Evolutionary conservation across 371 early-diverging fungal species (phyloP), one percentile per base, ranked within the genome.

Genomic region (Enterospora canceri): DNA sequence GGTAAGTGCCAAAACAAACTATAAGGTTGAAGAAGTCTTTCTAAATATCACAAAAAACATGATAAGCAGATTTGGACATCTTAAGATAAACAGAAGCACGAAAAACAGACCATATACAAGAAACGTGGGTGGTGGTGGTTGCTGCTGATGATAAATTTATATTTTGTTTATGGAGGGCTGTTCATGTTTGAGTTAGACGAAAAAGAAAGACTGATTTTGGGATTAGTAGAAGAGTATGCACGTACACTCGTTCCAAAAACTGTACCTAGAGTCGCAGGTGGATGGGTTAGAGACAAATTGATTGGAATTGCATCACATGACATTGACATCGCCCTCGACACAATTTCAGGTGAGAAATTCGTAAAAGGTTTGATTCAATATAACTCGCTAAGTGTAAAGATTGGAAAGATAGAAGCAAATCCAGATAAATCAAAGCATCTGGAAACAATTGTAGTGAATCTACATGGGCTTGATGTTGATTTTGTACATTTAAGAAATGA

Each of bases 361-460:
- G 94, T 94, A 0, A 65, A 75, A 21, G 76, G 90, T 68, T 67
- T 82, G 46, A 63, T 61, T 12, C 12, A 40, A 40, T 40, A n/a
- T 8, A 70, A 85, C 3, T 85, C 85, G 3, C 63, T 80, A 26
- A 40, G 30, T 29, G 35, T 16, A 3, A 81, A 19, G 5, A 84
- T 93, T 35, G 86, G 86, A 19, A 87, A 87, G 66, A 92, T 94
- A 68, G 85, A 85, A 58, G 82, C 84, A 63, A 97, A 96, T 79
- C 97, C 95, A 1, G 92, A 91, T 54, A 88, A 90, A 76, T 89
- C 90, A 24, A 97, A 97, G 81, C 97, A 97, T 81, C 81, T 98
- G 40, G 97, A 98, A 81, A 96, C 99, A 0, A 92, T 92, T 1
- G 91, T 90, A 2, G 85, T 88, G 33, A 84, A 83, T 26, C 78